phyloP scores from a whole-genome alignment of 495 filamentous ascomycete species.

The Neurospora sp. region DNA sequence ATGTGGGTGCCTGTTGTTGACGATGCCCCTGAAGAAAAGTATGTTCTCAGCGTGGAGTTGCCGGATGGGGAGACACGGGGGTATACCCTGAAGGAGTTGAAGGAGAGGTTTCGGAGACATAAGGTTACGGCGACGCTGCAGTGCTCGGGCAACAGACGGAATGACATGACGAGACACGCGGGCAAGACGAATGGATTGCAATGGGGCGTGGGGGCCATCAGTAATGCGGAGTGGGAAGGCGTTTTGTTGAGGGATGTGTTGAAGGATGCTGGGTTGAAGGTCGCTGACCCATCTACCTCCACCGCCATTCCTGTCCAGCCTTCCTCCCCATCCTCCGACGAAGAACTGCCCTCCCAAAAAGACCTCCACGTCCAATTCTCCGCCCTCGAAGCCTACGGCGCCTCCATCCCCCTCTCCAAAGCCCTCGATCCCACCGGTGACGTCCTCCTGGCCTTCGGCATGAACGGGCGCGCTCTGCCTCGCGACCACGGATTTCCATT shows the following conservation, averaged over 20 bases:
- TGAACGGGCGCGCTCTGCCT: conserved; percentile 49
- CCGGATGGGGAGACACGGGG: conserved; percentile 39
- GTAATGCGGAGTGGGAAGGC: conserved; percentile 53
- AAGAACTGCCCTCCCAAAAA: conserved; percentile 19
- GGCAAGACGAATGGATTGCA: conserved; percentile 48
- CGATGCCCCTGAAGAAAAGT: conserved; percentile 5
- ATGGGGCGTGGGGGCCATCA: conserved; percentile 49
- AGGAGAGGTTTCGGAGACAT: conserved; percentile 38
- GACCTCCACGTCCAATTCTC: conserved; percentile 46
- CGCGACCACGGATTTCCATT: conserved; percentile 52
- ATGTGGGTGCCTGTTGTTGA: conserved; percentile 48
- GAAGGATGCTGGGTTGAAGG: conserved; percentile 37
- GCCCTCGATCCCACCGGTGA: conserved; percentile 46
- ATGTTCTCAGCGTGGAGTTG: conserved; percentile 44
- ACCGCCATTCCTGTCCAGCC: not conserved
- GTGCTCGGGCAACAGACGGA: conserved; percentile 53
- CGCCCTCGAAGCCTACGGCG: conserved; percentile 50
- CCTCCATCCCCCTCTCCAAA: conserved; percentile 47
- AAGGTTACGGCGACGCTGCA: conserved; percentile 49
- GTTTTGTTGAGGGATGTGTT: conserved; percentile 49
- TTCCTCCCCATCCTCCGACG: not conserved
- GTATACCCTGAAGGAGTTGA: conserved; percentile 45
- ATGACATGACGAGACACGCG: conserved; percentile 47
- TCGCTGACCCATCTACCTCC: not conserved
- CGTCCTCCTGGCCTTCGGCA: conserved; percentile 49